Base-by-base conservation (phyloP, 108 stramenopile genomes). In the Schizochytrium sp. region DNA sequence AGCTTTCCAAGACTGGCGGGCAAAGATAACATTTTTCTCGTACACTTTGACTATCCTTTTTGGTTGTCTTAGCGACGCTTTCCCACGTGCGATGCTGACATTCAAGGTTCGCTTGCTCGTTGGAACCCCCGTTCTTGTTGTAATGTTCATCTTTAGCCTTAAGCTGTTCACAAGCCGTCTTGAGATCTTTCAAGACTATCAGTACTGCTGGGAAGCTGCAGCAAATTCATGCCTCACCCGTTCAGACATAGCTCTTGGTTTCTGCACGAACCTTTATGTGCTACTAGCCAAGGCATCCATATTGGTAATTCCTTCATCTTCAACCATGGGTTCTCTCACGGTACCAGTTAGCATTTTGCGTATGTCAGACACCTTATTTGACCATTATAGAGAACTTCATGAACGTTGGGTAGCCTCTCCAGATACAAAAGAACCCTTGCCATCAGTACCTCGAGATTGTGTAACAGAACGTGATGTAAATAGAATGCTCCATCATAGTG, bases 81-180 rank as follows among this genome's bases (percentile, higher is more conserved):
- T 69, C 44, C 64, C 64, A 15, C 64, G 64, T 69, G 1, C 64
- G 0, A 69, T 69, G 64, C 64, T 69, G 64, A 69, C 64, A 5
- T 15, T 69, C 64, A 15, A 15, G 12, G 64, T 69, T 8, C 64
- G 64, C 1, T 44, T 69, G 2, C 28, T 69, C 42, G 42, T 69
- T 7, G 64, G 64, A 0, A 69, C 44, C 64, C 64, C 64, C 8
- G 44, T 28, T 38, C 15, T 69, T 7, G 19, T 69, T 44, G 44
- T 44, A 7, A 10, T 13, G 42, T 69, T 44, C 7, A 15, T 69
- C 8, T 3, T 69, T 8, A 44, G 10, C 42, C 44, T 44, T 3
- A 0, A 2, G 28, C 40, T 69, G 5, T 69, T 38, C 64, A 38
- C 15, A 10, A 44, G 64, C 5, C 12, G 10, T 7, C 64, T 69